A percentile compares a stretch with the other conserved stretches of the same genome.
Evolutionary conservation across 352 stramenopile species (phyloP).

Genomic region (Globisporangium camurandrum): DNA sequence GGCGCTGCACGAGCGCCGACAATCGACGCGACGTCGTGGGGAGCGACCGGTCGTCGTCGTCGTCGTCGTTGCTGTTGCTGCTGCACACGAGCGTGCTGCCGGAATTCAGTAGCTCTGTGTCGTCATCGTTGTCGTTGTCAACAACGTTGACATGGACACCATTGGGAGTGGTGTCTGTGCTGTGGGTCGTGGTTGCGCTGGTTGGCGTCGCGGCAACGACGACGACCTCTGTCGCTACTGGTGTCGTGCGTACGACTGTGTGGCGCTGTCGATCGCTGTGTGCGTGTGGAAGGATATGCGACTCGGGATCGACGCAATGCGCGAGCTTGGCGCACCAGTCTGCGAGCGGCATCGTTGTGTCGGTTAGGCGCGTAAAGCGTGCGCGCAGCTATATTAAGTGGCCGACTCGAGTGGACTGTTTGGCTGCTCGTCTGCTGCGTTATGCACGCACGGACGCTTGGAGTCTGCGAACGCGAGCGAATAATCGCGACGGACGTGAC

Average conservation of each 20-base stretch:
- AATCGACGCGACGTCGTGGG: slow-evolving; percentile 20
- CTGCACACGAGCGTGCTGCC: slow-evolving; percentile 3
- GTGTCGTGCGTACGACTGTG: not conserved
- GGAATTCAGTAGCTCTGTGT: slow-evolving; percentile 5
- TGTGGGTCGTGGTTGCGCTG: no score
- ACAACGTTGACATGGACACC: not conserved
- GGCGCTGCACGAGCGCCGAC: slow-evolving; percentile 16
- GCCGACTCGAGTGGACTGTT: no score
- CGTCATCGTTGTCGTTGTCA: not conserved
- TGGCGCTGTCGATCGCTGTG: not conserved
- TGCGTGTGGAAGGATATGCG: slow-evolving; percentile 1
- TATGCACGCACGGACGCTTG: no score
- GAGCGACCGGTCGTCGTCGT: slow-evolving; percentile 7
- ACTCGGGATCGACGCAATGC: slow-evolving; percentile 4
- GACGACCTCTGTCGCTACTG: not conserved
- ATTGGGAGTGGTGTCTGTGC: not conserved
- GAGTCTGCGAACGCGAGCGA: no score
- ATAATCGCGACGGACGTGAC: no score
- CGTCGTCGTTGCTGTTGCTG: slow-evolving; percentile 2
- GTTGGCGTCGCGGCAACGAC: not conserved
- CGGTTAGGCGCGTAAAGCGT: not conserved
- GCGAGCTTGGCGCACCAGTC: slow-evolving; percentile 14
- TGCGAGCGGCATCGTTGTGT: slow-evolving; percentile 6
- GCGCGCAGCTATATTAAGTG: no score
- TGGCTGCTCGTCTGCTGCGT: no score